Evolutionary conservation across 1,284 basidiomycete species (phyloP), one percentile per base, ranked within the genome.

Genomic region (Golubevia sp.): DNA sequence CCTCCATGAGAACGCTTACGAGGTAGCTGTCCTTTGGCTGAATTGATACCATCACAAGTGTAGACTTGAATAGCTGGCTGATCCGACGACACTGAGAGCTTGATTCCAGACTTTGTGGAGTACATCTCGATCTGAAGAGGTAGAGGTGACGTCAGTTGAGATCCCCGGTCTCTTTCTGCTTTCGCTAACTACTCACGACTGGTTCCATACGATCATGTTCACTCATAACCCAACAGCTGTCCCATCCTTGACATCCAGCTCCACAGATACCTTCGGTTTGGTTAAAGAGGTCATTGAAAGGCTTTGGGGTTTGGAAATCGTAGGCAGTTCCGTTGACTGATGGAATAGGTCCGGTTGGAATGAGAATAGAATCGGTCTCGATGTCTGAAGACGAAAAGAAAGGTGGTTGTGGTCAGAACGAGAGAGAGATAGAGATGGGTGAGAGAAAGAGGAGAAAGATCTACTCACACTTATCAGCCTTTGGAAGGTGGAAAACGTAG

Each of bases 1-100:
- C 76, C 76, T 2, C 76, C 76, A 55, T 79, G 76, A n/a, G 65
- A 62, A 34, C 65, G 56, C 63, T 79, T 79, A 44, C 76, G 64
- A 15, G 76, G 76, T 25, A 79, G 67, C 18, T 58, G 62, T 18
- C 74, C 73, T 51, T 76, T 77, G 44, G 52, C 52, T 20, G 30
- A 62, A 52, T 64, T 52, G 49, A 79, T 56, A 1, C 73, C 73
- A 21, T 63, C 49, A 48, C 75, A 75, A 5, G 74, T 77, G 58
- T 79, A 79, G 49, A 75, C 65, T 56, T 79, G 76, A n/a, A 71
- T 57, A 2, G 76, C 74, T 0, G 60, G 56, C 59, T 79, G 76
- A 57, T 79, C 57, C 6, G 73, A 70, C 20, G 49, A 62, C 2
- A 77, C 67, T 0, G 64, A 61, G 5, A 79, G 53, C 64, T 72